Conservation (phyloP, 1,284 basidiomycete genomes). For the Wolfiporia cocos region DNA sequence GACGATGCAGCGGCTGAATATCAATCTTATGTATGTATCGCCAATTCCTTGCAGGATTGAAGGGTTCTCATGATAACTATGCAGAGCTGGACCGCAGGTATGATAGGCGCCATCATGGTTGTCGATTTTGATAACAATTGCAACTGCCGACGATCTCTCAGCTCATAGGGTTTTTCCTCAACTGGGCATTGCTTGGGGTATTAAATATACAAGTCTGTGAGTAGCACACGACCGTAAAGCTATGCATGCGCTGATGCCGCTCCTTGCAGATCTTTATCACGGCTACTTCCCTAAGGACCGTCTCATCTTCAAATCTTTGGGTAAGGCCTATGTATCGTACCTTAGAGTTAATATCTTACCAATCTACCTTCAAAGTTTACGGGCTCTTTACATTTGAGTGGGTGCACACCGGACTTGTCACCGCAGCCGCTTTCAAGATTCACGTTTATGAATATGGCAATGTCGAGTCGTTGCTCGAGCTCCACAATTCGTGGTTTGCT, state of each 20-base stretch:
- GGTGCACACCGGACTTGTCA: constrained; percentile 10
- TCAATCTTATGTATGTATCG: too few species aligned
- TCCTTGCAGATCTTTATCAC: constrained; percentile 6
- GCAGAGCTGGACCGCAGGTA: neutral
- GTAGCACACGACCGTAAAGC: neutral
- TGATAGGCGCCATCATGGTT: neutral
- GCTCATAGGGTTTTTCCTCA: constrained; percentile 4
- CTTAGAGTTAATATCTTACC: neutral
- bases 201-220: constrained; percentile 7
- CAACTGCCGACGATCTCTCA: neutral
- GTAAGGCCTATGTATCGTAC: constrained; percentile 1
- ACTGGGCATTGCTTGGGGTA: constrained; percentile 4
- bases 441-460: constrained; percentile 9
- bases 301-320: constrained; percentile 2
- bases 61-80: too few species aligned
- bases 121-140: neutral
- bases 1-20: too few species aligned
- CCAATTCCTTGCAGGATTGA: too few species aligned
- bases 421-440: constrained; percentile 7
- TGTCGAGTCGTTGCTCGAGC: constrained; percentile 5
- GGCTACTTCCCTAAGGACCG: constrained; percentile 7
- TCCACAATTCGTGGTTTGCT: constrained; percentile 12
- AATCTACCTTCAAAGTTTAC: constrained; percentile 4
- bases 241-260: neutral
- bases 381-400: constrained; percentile 11